Percentiles rank a stretch among this genome's conserved stretches.
phyloP scores from a whole-genome alignment of 352 stramenopile species.

The Globisporangium solare region DNA sequence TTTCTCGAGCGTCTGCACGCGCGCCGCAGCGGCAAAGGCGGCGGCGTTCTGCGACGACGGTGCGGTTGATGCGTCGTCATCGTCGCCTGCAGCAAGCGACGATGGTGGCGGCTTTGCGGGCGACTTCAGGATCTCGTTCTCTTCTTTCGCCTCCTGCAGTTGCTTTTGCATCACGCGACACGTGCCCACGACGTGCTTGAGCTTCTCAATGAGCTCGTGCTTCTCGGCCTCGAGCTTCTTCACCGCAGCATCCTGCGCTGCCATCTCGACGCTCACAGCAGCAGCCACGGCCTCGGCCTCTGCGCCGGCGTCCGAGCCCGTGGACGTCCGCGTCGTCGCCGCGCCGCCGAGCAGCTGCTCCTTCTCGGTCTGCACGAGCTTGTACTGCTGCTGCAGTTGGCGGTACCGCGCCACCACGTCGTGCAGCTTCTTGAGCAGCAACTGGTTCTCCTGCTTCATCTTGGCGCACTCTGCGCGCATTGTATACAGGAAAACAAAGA shows the following conservation, averaged over 20 bases:
- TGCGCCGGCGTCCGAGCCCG: background rate
- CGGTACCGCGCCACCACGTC: slow-evolving; percentile 50
- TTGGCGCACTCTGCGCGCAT: slow-evolving; percentile 20
- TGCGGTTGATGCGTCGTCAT: background rate
- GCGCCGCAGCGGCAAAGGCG: slow-evolving; percentile 19
- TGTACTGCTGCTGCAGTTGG: slow-evolving; percentile 46
- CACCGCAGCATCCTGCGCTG: slow-evolving; percentile 21
- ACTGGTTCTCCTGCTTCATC: slow-evolving; percentile 53
- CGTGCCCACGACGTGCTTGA: slow-evolving; percentile 65
- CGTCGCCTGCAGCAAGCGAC: background rate
- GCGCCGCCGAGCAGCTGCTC: slow-evolving; percentile 4
- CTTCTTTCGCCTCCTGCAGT: slow-evolving; percentile 52
- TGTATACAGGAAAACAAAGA: no score
- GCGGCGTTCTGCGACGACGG: slow-evolving; percentile 6
- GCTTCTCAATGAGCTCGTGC: slow-evolving; percentile 70
- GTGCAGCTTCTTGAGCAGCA: slow-evolving; percentile 50
- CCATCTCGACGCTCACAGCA: slow-evolving; percentile 6
- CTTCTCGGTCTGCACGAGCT: slow-evolving; percentile 28
- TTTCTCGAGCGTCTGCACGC: slow-evolving; percentile 26
- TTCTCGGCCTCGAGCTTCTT: slow-evolving; percentile 62
- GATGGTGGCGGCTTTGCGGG: slow-evolving; percentile 20
- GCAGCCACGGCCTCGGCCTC: background rate
- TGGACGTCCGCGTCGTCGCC: background rate
- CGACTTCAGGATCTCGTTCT: slow-evolving; percentile 43
- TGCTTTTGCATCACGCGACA: slow-evolving; percentile 72